phyloP scores from a whole-genome alignment of 805 yeast genomes.

The Kuraishia ogatae region DNA sequence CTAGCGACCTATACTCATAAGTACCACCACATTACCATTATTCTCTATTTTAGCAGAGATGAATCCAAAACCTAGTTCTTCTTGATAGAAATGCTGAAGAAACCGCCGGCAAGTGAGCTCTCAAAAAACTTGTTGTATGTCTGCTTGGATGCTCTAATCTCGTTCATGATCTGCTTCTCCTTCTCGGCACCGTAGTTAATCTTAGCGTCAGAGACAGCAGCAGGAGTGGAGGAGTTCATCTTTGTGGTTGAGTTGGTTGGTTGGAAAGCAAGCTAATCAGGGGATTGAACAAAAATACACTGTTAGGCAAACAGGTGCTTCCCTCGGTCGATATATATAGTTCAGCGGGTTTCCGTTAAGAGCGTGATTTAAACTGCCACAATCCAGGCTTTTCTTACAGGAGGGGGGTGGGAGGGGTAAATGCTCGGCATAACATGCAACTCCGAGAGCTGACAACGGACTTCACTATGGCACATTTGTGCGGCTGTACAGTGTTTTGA shows the following conservation, averaged over 20 bases:
- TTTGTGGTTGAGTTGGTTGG: neutral
- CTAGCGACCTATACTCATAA: neutral
- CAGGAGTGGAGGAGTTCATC: slow-evolving; percentile 12
- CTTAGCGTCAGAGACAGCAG: slow-evolving; percentile 22
- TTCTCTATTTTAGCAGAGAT: neutral
- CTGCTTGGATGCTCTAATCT: slow-evolving; percentile 20
- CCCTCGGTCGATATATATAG: neutral
- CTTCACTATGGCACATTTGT: neutral
- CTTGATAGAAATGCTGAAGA: slow-evolving; percentile 21
- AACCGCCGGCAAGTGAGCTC: slow-evolving; percentile 19
- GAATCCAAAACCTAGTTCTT: neutral
- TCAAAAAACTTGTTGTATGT: slow-evolving; percentile 19
- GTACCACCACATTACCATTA: neutral
- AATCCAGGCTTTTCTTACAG: neutral
- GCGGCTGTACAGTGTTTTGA: neutral
- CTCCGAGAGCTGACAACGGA: neutral
- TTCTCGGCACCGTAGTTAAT: slow-evolving; percentile 29
- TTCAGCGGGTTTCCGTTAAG: neutral
- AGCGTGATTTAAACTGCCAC: neutral
- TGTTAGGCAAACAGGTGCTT: neutral
- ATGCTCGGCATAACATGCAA: neutral
- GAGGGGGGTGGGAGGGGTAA: neutral
- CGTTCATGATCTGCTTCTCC: slow-evolving; percentile 29
- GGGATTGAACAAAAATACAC: neutral
- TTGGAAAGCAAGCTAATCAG: neutral